Evolutionary conservation across 805 yeast genomes (phyloP).

Genomic region (Kazachstania bromeliacearum): DNA sequence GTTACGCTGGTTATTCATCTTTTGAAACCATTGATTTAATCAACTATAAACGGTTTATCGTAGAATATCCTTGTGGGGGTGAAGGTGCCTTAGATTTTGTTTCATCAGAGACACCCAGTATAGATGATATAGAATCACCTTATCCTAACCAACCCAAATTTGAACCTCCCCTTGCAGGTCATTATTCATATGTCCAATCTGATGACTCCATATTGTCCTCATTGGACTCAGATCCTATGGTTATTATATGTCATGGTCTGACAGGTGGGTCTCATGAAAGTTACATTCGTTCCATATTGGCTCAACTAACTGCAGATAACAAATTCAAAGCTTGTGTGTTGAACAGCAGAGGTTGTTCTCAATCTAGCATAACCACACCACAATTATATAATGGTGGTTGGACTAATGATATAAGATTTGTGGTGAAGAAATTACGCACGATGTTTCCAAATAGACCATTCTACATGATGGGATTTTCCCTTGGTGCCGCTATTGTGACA

Average conservation of each 20-base stretch:
- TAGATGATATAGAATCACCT: background rate
- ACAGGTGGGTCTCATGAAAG: slow-evolving; percentile 83
- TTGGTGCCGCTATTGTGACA: slow-evolving; percentile 64
- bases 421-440: slow-evolving; percentile 40
- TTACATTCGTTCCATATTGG: slow-evolving; percentile 53
- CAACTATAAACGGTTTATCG: slow-evolving; percentile 53
- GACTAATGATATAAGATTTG: slow-evolving; percentile 57
- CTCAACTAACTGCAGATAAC: slow-evolving; percentile 28
- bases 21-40: slow-evolving; percentile 40
- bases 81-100: slow-evolving; percentile 62
- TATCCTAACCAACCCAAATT: slow-evolving; percentile 31
- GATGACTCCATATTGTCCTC: slow-evolving; percentile 33
- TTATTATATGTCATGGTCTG: slow-evolving; percentile 64
- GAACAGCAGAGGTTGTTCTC: slow-evolving; percentile 70
- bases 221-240: slow-evolving; percentile 43
- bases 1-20: slow-evolving; percentile 45
- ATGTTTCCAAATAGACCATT: slow-evolving; percentile 56
- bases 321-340: slow-evolving; percentile 59
- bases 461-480: slow-evolving; percentile 67
- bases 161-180: slow-evolving; percentile 10
- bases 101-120: slow-evolving; percentile 1
- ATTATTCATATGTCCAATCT: slow-evolving; percentile 25
- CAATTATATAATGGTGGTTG: slow-evolving; percentile 61
- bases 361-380: slow-evolving; percentile 59
- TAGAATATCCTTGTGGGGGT: slow-evolving; percentile 51